phyloP scores from a whole-genome alignment of 495 filamentous ascomycete species.

The Penicillium silybi region DNA sequence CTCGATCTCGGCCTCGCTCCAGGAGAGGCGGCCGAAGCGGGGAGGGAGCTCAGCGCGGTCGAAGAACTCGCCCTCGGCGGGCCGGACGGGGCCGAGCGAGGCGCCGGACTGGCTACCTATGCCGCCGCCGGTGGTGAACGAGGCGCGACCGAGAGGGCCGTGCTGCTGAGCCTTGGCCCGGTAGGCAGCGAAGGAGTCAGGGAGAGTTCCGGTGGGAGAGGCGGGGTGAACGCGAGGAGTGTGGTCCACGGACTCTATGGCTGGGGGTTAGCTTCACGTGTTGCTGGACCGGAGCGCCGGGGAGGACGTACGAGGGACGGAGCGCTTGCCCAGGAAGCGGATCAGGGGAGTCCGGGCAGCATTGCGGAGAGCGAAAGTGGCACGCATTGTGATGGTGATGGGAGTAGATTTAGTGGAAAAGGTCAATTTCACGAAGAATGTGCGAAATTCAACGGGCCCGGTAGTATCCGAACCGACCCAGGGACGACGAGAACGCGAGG shows the following conservation, averaged over 20 bases:
- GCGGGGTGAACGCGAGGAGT: conserved; percentile 59
- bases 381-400: conserved; percentile 51
- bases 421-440: conserved; percentile 21
- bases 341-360: conserved; percentile 78
- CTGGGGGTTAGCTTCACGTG: conserved; percentile 8
- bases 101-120: conserved; percentile 65
- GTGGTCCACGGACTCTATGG: conserved; percentile 69
- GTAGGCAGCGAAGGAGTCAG: conserved; percentile 84
- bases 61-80: conserved; percentile 73
- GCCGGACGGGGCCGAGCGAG: conserved; percentile 64
- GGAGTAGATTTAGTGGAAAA: neutral
- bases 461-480: conserved; percentile 31
- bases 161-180: conserved; percentile 90
- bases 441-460: conserved; percentile 32
- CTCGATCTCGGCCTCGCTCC: conserved; percentile 83
- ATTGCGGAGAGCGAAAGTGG: conserved; percentile 63
- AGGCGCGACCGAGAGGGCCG: conserved; percentile 64
- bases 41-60: conserved; percentile 83
- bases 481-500: conserved; percentile 7
- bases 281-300: neutral
- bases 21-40: conserved; percentile 71
- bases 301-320: conserved; percentile 67
- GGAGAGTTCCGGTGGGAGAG: conserved; percentile 57
- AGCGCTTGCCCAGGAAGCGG: conserved; percentile 85
- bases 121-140: conserved; percentile 54